Evolutionary conservation across 306 rosid genomes (phyloP), one percentile per base, ranked within the genome.

Genomic region (Dalbergia oliveri): DNA sequence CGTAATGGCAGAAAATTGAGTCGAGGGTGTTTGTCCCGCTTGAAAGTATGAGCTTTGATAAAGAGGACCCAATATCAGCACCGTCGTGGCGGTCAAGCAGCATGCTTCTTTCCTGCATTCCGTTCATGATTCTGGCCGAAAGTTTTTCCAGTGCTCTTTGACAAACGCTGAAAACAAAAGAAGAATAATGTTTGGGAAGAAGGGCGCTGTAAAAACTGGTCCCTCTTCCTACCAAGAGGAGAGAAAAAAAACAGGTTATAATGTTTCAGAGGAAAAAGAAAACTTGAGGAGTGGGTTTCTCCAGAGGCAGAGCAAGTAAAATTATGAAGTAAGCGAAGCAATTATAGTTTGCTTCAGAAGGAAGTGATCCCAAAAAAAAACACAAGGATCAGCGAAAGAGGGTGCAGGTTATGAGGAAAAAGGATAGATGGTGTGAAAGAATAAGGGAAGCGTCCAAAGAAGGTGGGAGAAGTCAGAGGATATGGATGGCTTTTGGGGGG

Each of bases 21-120:
- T 96, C 99, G 12, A 96, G 72, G 11, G 99, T 89, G 88, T 87
- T 96, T 15, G 91, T 81, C 8, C 89, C 88, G 10, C 94, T 84
- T 19, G 92, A 82, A 51, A 93, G 33, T 56, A 93, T 88, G 54
- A 93, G 93, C 8, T 87, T 86, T 7, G 98, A 93, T 16, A 93
- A 70, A n/a, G 84, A 86, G 1, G 92, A 87, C 1, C 94, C 84
- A 70, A 89, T 89, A 16, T 91, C 86, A 14, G 34, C 9, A 16
- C 83, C 66, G 23, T 81, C 71, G 54, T 73, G 45, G 72, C 80
- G 50, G 31, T 74, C 70, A 9, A 76, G 35, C 0, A 84, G 86
- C 61, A 76, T 21, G 12, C 50, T 50, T 37, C 21, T 72, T 58
- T 80, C 89, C 61, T 62, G 83, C 80, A 76, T 74, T 74, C 84